These are phyloP conservation scores for Aspergillus asperescens DNA, from an alignment of 495 filamentous ascomycete genomes.

Conservation along the genomic window DNA sequence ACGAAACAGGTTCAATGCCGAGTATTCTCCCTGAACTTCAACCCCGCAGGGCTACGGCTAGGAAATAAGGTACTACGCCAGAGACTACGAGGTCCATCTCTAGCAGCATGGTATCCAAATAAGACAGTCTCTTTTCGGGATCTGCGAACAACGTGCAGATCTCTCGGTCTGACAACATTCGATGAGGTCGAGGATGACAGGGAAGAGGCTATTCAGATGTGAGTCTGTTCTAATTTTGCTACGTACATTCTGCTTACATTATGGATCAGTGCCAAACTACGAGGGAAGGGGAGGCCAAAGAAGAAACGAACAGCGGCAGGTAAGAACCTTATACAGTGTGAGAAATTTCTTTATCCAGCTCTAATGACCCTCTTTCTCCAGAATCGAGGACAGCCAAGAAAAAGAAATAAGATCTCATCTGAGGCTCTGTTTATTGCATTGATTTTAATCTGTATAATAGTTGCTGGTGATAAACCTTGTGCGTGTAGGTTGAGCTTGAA, in stretches of 20 bases:
- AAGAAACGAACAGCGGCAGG: constrained; percentile 73
- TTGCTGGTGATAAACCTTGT: too few relatives aligned
- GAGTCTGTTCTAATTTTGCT: constrained; percentile 16
- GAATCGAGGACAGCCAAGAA: constrained; percentile 42
- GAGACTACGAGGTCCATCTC: constrained; percentile 67
- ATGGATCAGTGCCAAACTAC: constrained; percentile 54
- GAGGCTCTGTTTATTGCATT: neutral
- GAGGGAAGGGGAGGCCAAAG: constrained; percentile 87
- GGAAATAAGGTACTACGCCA: constrained; percentile 88
- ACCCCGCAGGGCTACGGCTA: constrained; percentile 70
- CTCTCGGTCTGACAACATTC: constrained; percentile 55
- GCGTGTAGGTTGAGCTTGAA: too few relatives aligned
- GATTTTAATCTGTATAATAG: neutral
- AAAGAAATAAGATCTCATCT: constrained; percentile 30
- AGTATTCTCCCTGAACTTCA: constrained; percentile 87
- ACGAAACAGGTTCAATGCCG: constrained; percentile 69
- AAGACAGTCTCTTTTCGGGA: constrained; percentile 64
- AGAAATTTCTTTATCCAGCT: neutral
- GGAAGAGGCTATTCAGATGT: constrained; percentile 67
- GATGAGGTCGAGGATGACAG: constrained; percentile 75
- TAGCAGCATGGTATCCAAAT: constrained; percentile 82
- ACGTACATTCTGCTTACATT: neutral
- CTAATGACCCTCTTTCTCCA: constrained; percentile 14
- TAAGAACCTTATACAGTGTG: constrained; percentile 30
- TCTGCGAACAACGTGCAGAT: constrained; percentile 48